Conservation (phyloP, 73 alveolate genomes). For the Paraurostyla sp. region DNA sequence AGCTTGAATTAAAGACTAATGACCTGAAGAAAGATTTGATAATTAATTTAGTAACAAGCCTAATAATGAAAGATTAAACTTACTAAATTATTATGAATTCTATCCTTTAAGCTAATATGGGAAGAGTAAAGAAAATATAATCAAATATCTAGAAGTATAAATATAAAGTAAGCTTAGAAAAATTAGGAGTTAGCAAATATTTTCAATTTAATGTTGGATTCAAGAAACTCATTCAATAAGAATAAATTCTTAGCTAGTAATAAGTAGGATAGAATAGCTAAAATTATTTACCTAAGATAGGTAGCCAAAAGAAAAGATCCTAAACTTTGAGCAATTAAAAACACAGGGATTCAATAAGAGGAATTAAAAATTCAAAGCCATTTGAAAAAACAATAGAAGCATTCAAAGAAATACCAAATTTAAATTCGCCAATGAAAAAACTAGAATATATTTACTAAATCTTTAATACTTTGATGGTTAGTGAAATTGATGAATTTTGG, state of each 20-base stretch:
- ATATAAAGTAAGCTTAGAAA: constrained; percentile 6
- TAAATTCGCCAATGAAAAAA: constrained; percentile 52
- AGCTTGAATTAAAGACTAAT: not conserved
- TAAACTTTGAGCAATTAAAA: too few relatives aligned
- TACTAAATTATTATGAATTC: constrained; percentile 48
- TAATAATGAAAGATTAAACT: not conserved
- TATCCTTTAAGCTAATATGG: not conserved
- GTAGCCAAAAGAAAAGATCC: too few relatives aligned
- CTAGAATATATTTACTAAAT: constrained; percentile 46
- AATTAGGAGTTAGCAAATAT: constrained; percentile 44
- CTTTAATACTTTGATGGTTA: constrained; percentile 34
- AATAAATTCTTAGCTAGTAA: too few relatives aligned
- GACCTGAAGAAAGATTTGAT: constrained; percentile 46
- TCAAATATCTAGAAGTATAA: constrained; percentile 11
- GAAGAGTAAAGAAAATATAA: constrained; percentile 9
- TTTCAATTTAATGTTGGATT: constrained; percentile 7
- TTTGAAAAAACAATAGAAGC: constrained; percentile 53
- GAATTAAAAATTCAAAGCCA: too few relatives aligned
- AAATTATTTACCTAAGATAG: too few relatives aligned
- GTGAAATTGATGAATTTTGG: constrained; percentile 61
- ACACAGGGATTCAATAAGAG: too few relatives aligned
- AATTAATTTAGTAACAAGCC: constrained; percentile 21
- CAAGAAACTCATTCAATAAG: not conserved
- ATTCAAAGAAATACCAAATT: constrained; percentile 45
- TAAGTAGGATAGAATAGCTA: too few relatives aligned